Evolutionary conservation across 2,329 filamentous ascomycete species (phyloP).

Genomic region (Aureobasidium sp.): DNA sequence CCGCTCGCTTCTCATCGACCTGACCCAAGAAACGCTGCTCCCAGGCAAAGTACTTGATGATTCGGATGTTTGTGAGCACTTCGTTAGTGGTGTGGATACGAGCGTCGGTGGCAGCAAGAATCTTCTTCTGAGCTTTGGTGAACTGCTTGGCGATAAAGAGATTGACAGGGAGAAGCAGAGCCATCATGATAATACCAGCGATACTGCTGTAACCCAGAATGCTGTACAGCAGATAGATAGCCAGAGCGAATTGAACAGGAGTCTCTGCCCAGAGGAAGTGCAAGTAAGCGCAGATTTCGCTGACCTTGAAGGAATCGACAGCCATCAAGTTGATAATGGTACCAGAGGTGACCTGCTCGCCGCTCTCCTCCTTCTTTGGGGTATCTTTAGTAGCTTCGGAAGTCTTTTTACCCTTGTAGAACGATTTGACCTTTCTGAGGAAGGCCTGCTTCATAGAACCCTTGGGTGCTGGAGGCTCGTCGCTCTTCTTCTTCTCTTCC

Average conservation of each 20-base stretch:
- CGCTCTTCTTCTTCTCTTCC: conserved; percentile 42
- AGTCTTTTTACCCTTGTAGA: conserved; percentile 55
- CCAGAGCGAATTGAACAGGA: conserved; percentile 78
- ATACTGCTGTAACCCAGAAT: conserved; percentile 91
- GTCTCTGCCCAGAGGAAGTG: conserved; percentile 93
- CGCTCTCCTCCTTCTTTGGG: conserved; percentile 26
- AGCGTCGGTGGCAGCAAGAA: conserved; percentile 88
- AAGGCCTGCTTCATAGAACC: conserved; percentile 31
- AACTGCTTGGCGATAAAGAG: conserved; percentile 83
- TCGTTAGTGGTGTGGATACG: conserved; percentile 96
- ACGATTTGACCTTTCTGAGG: conserved; percentile 43
- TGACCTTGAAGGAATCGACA: conserved; percentile 97
- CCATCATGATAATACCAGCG: conserved; percentile 86
- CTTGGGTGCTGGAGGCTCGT: conserved; percentile 25
- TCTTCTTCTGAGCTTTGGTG: conserved; percentile 77
- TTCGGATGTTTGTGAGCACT: conserved; percentile 91
- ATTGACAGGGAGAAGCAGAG: conserved; percentile 81
- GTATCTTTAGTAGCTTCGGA: conserved; percentile 38
- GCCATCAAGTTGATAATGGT: conserved; percentile 99
- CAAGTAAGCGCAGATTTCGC: conserved; percentile 87
- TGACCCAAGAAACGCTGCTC: conserved; percentile 81
- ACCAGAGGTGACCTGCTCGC: conserved; percentile 79
- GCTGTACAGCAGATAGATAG: conserved; percentile 73
- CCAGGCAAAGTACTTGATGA: conserved; percentile 99
- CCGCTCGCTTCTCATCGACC: conserved; percentile 79